phyloP scores from a whole-genome alignment of 2,329 filamentous ascomycete genomes.

The Trichoderma oligosporum region DNA sequence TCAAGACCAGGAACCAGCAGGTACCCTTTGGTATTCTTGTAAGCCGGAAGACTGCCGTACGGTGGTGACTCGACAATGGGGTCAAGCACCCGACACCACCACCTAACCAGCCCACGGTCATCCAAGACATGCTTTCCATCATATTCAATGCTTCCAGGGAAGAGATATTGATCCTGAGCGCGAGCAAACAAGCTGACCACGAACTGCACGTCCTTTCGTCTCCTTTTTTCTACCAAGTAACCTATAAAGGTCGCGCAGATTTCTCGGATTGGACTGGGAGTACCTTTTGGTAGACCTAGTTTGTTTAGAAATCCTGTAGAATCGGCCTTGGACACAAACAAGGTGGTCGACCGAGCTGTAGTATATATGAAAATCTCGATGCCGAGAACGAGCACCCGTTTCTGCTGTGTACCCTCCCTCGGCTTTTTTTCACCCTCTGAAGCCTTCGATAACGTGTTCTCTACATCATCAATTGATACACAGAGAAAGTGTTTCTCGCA shows the following conservation, averaged over 20 bases:
- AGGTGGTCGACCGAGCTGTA: constrained; percentile 72
- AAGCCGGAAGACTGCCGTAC: constrained; percentile 29
- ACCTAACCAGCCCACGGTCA: constrained; percentile 83
- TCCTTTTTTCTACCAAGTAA: constrained; percentile 66
- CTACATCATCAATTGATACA: constrained; percentile 44
- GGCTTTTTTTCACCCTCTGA: constrained; percentile 25
- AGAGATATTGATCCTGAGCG: constrained; percentile 89
- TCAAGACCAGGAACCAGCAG: constrained; percentile 86
- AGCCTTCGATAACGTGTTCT: constrained; percentile 21
- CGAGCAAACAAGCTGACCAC: constrained; percentile 89
- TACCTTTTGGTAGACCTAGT: constrained; percentile 58
- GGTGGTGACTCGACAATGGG: constrained; percentile 59
- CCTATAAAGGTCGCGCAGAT: constrained; percentile 72
- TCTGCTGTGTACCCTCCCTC: constrained; percentile 18
- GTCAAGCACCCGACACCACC: constrained; percentile 91
- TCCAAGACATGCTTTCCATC: constrained; percentile 83
- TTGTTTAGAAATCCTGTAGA: constrained; percentile 82
- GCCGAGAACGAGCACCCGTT: constrained; percentile 67
- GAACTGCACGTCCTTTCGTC: constrained; percentile 61
- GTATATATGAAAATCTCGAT: constrained; percentile 87
- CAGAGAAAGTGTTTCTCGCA: constrained; percentile 77
- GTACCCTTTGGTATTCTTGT: constrained; percentile 65
- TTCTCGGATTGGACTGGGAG: constrained; percentile 68
- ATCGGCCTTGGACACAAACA: constrained; percentile 96
- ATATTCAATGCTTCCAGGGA: constrained; percentile 87